These are phyloP conservation scores for Periconia digitata DNA, from an alignment of 2,329 filamentous ascomycete species.

Conservation along the genomic window DNA sequence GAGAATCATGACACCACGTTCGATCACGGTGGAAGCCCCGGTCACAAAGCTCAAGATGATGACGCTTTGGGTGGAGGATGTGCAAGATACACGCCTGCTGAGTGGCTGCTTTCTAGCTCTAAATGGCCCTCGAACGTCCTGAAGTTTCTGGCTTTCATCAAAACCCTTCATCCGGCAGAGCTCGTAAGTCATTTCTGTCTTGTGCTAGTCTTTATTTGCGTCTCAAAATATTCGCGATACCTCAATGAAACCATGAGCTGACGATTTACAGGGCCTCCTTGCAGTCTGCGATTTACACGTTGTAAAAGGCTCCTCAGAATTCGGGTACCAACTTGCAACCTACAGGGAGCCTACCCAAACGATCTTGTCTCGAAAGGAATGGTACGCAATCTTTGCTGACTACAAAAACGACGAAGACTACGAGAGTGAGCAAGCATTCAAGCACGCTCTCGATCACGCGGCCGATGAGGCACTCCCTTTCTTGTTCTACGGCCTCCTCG, in stretches of 20 bases:
- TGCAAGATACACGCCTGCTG: not conserved
- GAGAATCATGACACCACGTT: no score
- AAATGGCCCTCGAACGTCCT: not conserved
- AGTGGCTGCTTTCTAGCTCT: not conserved
- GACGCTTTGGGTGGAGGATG: not conserved
- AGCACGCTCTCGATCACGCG: not conserved
- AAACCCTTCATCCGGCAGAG: not conserved
- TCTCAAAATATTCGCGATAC: no score
- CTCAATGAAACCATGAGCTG: no score
- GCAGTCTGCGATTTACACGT: not conserved
- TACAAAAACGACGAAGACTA: not conserved
- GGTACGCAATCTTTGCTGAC: not conserved
- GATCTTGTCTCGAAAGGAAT: not conserved
- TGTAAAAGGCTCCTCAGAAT: not conserved
- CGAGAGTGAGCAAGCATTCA: not conserved
- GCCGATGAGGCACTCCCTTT: not conserved
- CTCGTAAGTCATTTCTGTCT: not conserved
- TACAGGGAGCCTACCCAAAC: not conserved
- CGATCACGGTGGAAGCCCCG: no score
- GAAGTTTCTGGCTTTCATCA: not conserved
- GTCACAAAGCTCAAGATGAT: not conserved
- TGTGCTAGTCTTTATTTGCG: no score
- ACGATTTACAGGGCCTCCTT: not conserved
- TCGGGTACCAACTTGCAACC: not conserved
- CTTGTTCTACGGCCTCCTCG: not conserved